Evolutionary conservation across 495 filamentous ascomycete species (phyloP).

Genomic region (Stereocaulon alpinum): DNA sequence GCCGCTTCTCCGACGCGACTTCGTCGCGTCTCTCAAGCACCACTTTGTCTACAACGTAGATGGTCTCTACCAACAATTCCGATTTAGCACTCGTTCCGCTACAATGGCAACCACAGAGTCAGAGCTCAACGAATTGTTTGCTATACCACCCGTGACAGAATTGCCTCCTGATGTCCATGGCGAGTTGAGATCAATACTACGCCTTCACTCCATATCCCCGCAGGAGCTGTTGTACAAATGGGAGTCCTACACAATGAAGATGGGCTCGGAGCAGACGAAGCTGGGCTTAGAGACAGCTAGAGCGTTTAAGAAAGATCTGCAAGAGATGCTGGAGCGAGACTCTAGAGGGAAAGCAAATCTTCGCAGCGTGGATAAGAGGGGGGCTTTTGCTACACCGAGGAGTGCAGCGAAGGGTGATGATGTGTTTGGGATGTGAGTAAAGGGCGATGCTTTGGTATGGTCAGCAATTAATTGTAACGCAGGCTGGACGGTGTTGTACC

Average conservation of each 20-base stretch:
- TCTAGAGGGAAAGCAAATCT: constrained; percentile 47
- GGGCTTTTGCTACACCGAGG: constrained; percentile 53
- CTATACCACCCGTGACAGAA: constrained; percentile 39
- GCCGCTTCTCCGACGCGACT: background rate
- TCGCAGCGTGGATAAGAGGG: constrained; percentile 52
- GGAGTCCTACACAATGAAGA: constrained; percentile 93
- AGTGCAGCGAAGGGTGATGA: constrained; percentile 46
- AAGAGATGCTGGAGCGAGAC: constrained; percentile 71
- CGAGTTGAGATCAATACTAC: constrained; percentile 76
- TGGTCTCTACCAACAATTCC: too few species aligned
- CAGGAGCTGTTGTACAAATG: constrained; percentile 95
- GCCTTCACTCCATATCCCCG: constrained; percentile 60
- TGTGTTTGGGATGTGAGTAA: constrained; percentile 72
- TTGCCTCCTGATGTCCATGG: constrained; percentile 60
- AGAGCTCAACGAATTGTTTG: constrained; percentile 64
- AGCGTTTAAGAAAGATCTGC: constrained; percentile 75
- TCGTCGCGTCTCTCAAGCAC: background rate
- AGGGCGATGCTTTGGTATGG: background rate
- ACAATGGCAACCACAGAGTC: constrained; percentile 42
- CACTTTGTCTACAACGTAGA: background rate
- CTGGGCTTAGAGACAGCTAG: constrained; percentile 57
- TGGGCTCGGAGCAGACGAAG: constrained; percentile 64
- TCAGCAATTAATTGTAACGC: constrained; percentile 12
- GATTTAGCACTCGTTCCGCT: background rate
- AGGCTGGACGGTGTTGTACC: constrained; percentile 73